A percentile compares a stretch with the other conserved stretches of the same genome.
phyloP scores from a whole-genome alignment of 192 early-diverging fungal genomes.

The Glomus cerebriforme region DNA sequence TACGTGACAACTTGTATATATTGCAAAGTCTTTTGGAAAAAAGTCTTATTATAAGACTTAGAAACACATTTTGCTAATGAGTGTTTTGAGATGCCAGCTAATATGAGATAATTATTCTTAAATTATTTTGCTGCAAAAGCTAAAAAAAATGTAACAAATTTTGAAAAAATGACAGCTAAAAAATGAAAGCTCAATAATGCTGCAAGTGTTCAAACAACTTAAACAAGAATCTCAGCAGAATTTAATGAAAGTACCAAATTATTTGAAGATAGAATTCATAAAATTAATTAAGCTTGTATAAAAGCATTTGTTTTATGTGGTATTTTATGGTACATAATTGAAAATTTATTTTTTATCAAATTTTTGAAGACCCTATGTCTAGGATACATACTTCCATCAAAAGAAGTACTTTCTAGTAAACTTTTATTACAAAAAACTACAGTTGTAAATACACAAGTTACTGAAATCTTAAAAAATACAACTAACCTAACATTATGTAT shows the following conservation, averaged over 20 bases:
- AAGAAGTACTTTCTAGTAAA: too few species aligned
- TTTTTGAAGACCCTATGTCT: too few species aligned
- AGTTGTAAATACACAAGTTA: too few species aligned
- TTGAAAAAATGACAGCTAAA: neutral
- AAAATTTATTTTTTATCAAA: too few species aligned
- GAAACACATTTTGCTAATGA: conserved; percentile 3
- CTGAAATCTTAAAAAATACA: neutral
- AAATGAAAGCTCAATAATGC: neutral
- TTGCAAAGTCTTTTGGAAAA: neutral
- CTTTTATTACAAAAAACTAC: too few species aligned
- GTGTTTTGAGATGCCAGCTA: neutral
- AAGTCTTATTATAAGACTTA: neutral
- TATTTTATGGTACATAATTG: too few species aligned
- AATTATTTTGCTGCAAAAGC: neutral
- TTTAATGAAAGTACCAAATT: neutral
- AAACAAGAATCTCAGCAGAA: neutral
- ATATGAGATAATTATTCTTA: neutral
- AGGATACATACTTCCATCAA: too few species aligned
- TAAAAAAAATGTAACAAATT: neutral
- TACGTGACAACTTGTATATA: neutral
- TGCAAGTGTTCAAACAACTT: neutral
- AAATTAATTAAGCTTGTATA: too few species aligned
- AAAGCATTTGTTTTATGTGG: too few species aligned
- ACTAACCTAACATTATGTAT: neutral
- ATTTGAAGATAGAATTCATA: too few species aligned